phyloP scores from a whole-genome alignment of 2,329 filamentous ascomycete species.

The Purpureocillium lavendulum region DNA sequence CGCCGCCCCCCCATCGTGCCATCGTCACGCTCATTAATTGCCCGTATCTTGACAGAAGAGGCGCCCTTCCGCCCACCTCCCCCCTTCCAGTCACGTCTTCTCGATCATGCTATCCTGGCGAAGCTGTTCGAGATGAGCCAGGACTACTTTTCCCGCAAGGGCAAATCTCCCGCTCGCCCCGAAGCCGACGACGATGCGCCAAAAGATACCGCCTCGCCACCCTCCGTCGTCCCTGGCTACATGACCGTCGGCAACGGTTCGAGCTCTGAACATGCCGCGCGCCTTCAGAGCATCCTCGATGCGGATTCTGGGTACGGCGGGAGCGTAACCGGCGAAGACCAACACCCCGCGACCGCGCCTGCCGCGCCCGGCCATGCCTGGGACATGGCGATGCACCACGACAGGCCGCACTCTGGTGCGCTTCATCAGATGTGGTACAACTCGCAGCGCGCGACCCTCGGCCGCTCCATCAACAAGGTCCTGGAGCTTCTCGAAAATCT shows the following conservation, averaged over 20 bases:
- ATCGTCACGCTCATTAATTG: background rate
- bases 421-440: constrained; percentile 94
- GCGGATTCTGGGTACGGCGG: constrained; percentile 88
- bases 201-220: constrained; percentile 16
- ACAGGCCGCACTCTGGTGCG: constrained; percentile 60
- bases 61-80: background rate
- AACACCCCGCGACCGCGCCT: constrained; percentile 18
- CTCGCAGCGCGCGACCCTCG: constrained; percentile 79
- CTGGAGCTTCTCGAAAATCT: constrained; percentile 76
- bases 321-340: constrained; percentile 60
- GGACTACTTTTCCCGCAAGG: constrained; percentile 48
- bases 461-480: constrained; percentile 76
- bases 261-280: constrained; percentile 71
- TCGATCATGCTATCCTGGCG: constrained; percentile 25
- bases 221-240: constrained; percentile 50
- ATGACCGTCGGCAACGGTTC: constrained; percentile 83
- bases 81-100: constrained; percentile 5
- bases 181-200: constrained; percentile 18
- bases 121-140: constrained; percentile 45
- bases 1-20: constrained; percentile 1
- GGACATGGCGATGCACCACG: constrained; percentile 34
- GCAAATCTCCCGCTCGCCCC: constrained; percentile 33
- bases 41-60: background rate
- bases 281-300: constrained; percentile 73
- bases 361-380: constrained; percentile 19